phyloP scores from a whole-genome alignment of 1,139 yeast genomes.

The Eremothecium coryli region DNA sequence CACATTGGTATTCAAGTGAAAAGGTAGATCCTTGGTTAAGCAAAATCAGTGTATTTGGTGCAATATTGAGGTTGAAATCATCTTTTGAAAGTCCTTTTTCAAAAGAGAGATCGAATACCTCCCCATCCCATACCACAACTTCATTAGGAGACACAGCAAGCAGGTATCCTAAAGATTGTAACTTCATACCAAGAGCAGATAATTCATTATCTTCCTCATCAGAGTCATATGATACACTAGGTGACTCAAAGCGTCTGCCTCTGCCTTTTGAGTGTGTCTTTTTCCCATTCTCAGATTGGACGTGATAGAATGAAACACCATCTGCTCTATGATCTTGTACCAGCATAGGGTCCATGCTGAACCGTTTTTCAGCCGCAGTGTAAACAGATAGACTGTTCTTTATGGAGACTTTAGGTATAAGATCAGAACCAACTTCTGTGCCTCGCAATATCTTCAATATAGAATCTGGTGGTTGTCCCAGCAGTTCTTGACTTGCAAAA shows the following conservation, averaged over 20 bases:
- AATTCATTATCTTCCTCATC: conserved; percentile 34
- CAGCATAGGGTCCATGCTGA: conserved; percentile 19
- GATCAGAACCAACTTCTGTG: conserved; percentile 33
- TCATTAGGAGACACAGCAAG: conserved; percentile 71
- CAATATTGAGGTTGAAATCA: conserved; percentile 35
- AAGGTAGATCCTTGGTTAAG: conserved; percentile 56
- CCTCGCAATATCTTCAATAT: conserved; percentile 32
- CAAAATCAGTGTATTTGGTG: conserved; percentile 62
- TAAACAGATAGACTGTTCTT: conserved; percentile 27
- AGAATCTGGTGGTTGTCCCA: conserved; percentile 31
- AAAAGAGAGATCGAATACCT: conserved; percentile 45
- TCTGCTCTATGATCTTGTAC: conserved; percentile 19
- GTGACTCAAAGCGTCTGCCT: conserved; percentile 3
- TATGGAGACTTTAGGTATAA: conserved; percentile 27
- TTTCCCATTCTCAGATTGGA: conserved; percentile 15
- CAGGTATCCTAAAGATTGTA: conserved; percentile 46
- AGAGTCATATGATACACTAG: conserved; percentile 9
- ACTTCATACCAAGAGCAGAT: conserved; percentile 20
- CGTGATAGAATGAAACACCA: conserved; percentile 23
- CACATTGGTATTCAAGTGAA: conserved; percentile 38
- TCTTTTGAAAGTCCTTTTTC: conserved; percentile 20
- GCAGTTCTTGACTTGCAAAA: conserved; percentile 32
- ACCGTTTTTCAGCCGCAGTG: conserved; percentile 21
- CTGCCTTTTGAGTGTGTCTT: conserved; percentile 9
- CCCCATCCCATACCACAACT: conserved; percentile 89